Evolutionary conservation across 23 red algal species (phyloP), one percentile per base, ranked within the genome.

Genomic region (Gracilaria gracilis): DNA sequence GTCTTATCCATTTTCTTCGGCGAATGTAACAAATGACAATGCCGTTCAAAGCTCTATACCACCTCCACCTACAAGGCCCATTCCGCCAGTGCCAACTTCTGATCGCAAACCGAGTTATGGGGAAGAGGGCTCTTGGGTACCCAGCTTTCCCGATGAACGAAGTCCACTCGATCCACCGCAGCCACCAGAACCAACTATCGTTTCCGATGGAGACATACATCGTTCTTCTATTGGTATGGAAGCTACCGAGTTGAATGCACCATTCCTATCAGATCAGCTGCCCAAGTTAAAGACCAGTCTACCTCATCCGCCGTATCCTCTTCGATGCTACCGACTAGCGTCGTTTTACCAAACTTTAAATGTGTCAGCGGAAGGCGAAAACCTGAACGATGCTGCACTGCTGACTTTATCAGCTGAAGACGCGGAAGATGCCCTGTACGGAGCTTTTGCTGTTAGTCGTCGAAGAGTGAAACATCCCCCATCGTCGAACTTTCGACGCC

Each of bases 151-250:
- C 14, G 87, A 90, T 57, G 87, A 90, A 44, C 87, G 74, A 44
- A 90, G 55, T 58, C 76, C 49, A 35, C 59, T 90, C 39, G 87
- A 90, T 69, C 73, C 87, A 1, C 76, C 87, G 53, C 64, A 69
- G 16, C 87, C 87, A 81, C 87, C 87, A 27, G 87, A 90, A 57
- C 87, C 87, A 1, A 90, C 87, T 7, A 90, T 90, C 69, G 73
- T 81, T 36, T 90, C 87, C 35, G 87, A 90, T 79, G 87, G 87
- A 29, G 87, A 90, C 14, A 15, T 69, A 13, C 42, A 62, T 65
- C 67, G 74, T 51, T 76, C 65, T 33, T 80, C 74, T 35, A 53
- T 73, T 31, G 87, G 71, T 25, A 42, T 80, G 57, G 87, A 76
- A 42, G 54, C 37, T 34, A 50, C 76, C 2, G 79, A 82, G 32